Evolutionary conservation across 2,329 filamentous ascomycete genomes (phyloP).

Genomic region (Zarea fungicola): DNA sequence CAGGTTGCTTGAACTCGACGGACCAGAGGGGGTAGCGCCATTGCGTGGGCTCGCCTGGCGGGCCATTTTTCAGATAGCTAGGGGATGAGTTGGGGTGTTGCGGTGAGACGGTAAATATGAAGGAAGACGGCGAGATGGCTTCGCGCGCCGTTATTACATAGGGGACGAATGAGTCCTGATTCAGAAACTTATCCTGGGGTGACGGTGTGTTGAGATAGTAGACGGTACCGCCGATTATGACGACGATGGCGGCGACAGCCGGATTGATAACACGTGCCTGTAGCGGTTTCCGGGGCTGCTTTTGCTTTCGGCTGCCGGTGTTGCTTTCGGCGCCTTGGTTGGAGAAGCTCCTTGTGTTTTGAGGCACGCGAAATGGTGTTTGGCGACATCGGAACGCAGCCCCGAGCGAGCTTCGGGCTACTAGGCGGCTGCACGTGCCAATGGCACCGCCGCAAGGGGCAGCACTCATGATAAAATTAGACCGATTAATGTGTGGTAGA

Average conservation of each 20-base stretch:
- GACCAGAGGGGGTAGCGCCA: slow-evolving; percentile 66
- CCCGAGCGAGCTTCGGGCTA: not conserved
- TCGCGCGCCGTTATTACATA: slow-evolving; percentile 61
- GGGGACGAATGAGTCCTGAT: slow-evolving; percentile 56
- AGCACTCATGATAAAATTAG: too few species aligned
- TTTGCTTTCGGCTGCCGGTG: not conserved
- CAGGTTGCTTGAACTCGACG: slow-evolving; percentile 89
- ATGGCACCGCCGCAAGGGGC: too few species aligned
- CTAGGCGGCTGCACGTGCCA: not conserved
- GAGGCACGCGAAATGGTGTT: too few species aligned
- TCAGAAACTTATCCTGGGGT: slow-evolving; percentile 36
- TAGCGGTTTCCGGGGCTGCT: slow-evolving; percentile 23
- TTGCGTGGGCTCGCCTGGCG: slow-evolving; percentile 16
- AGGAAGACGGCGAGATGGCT: slow-evolving; percentile 59
- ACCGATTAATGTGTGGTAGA: too few species aligned
- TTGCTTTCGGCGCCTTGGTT: too few species aligned
- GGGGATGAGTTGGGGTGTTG: slow-evolving; percentile 23
- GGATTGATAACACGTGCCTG: slow-evolving; percentile 22
- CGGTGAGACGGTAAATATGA: slow-evolving; percentile 61
- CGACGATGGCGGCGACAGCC: slow-evolving; percentile 17
- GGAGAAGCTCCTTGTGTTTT: too few species aligned
- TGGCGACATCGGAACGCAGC: too few species aligned
- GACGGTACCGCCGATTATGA: slow-evolving; percentile 19
- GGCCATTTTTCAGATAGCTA: slow-evolving; percentile 22
- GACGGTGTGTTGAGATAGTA: slow-evolving; percentile 24